Percentiles rank a stretch among this genome's conserved stretches.
phyloP scores from a whole-genome alignment of 176 grass and related monocot species.

The Ensete glaucum region DNA sequence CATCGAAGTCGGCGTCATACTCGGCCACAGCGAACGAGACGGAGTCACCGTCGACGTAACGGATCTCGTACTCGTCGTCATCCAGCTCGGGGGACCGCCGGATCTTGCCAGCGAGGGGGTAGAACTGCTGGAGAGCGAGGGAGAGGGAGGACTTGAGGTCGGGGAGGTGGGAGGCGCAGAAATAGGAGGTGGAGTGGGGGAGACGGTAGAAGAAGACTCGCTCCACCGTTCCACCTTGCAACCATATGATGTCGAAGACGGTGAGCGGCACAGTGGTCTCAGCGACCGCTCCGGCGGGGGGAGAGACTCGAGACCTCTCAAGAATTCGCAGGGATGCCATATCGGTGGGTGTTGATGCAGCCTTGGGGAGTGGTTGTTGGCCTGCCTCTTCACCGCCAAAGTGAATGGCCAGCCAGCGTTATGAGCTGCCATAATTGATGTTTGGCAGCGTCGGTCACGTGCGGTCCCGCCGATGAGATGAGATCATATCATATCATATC shows the following conservation, averaged over 20 bases:
- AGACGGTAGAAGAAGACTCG: slow-evolving; percentile 26
- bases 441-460: no score
- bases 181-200: slow-evolving; percentile 1
- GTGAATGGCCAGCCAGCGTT: no score
- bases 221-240: neutral
- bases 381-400: no score
- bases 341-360: neutral
- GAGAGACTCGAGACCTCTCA: slow-evolving; percentile 6
- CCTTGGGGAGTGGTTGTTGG: neutral
- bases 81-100: neutral
- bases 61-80: slow-evolving; percentile 7
- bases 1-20: slow-evolving; percentile 8
- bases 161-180: slow-evolving; percentile 2
- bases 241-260: slow-evolving; percentile 16
- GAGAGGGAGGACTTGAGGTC: slow-evolving; percentile 22
- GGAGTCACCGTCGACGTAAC: slow-evolving; percentile 24
- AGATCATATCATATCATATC: no score
- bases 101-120: slow-evolving; percentile 19
- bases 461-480: no score
- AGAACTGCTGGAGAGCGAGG: slow-evolving; percentile 21
- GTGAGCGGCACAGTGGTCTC: slow-evolving; percentile 11
- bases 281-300: neutral
- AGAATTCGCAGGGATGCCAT: neutral
- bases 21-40: slow-evolving; percentile 26
- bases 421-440: no score